Base-by-base conservation (phyloP, 225 moss, liverwort and hornwort genomes). In the Climacium dendroides region DNA sequence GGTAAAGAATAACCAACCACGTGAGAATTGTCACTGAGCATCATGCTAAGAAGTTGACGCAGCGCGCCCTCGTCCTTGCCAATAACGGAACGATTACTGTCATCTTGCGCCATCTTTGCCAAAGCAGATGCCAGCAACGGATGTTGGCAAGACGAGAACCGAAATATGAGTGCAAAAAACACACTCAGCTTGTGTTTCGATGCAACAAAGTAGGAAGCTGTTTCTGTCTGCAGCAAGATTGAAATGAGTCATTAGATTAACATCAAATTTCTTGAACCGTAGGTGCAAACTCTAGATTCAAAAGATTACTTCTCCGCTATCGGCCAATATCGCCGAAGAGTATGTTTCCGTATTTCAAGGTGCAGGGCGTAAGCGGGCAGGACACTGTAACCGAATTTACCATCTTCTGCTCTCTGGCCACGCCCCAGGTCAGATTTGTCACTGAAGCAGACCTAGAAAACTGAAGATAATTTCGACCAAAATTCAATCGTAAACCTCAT, bases 31-130 rank as follows among this genome's bases (percentile, higher is more conserved):
- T 99, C 99, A 91, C 99, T 99, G 50, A 96, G 95, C 94, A 99
- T 96, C 99, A 99, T 99, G 94, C 95, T 99, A 82, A 99, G 94
- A 86, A 99, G 94, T 91, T 99, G 99, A 79, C 99, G 95, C 52
- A 99, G 95, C 54, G 99, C 99, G 91, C 99, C 95, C 91, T 99
- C 99, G 88, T 99, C 99, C 90, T 97, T 99, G 89, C 99, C 99
- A 90, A 99, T 97, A 45, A 95, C 99, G 86, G 95, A 95, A 80
- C 99, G 96, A 86, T 97, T 99, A 89, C 95, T 96, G 83, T 97
- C 94, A 87, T 99, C 99, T 90, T 99, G 95, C 25, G 99, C 94
- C 91, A 99, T 97, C 85, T 99, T 99, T 59, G 99, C 97, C 70
- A 99, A 96, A 64, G 97, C 99, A 89, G 96, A 99, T 81, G 99